A percentile compares a stretch with the other conserved stretches of the same genome.
Conservation (phyloP, 768 basidiomycete genomes). For the Pleurotus salmoneostramineus region DNA sequence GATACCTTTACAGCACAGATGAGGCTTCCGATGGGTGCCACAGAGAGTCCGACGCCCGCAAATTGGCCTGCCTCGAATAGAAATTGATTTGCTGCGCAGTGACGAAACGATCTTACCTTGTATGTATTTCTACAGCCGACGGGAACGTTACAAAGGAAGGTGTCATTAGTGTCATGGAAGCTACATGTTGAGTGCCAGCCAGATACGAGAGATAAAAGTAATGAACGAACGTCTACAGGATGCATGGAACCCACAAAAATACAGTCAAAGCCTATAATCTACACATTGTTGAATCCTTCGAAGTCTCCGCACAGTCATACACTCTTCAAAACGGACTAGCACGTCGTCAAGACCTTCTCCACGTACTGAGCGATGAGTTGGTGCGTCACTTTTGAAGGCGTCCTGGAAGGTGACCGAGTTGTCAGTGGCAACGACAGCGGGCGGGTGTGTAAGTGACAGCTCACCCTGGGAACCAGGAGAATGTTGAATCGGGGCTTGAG, state of each 20-base stretch:
- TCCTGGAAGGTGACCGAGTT: conserved; percentile 16
- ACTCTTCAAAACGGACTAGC: conserved; percentile 6
- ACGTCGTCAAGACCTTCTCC: conserved; percentile 24
- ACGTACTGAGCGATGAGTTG: conserved; percentile 41
- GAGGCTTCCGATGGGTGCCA: conserved; percentile 41
- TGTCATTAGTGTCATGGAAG: not conserved
- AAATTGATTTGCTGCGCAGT: not conserved
- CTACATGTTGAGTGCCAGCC: not conserved
- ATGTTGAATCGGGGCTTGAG: conserved; percentile 29
- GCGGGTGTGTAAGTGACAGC: conserved; percentile 7
- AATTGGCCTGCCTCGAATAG: conserved; percentile 8
- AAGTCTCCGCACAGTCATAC: not conserved
- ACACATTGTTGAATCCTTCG: not conserved
- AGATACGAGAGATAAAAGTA: not conserved
- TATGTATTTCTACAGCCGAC: not conserved
- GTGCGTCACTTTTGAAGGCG: conserved; percentile 33
- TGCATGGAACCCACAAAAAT: conserved; percentile 2
- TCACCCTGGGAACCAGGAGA: conserved; percentile 38
- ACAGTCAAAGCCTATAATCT: conserved; percentile 1
- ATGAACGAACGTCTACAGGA: conserved; percentile 8
- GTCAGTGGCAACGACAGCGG: not conserved
- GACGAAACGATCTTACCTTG: no score
- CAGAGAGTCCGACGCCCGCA: conserved; percentile 67
- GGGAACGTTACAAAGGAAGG: not conserved
- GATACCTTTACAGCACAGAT: conserved; percentile 60